phyloP scores from a whole-genome alignment of 768 basidiomycete species.

The Chalciporus pseudorubinellus region DNA sequence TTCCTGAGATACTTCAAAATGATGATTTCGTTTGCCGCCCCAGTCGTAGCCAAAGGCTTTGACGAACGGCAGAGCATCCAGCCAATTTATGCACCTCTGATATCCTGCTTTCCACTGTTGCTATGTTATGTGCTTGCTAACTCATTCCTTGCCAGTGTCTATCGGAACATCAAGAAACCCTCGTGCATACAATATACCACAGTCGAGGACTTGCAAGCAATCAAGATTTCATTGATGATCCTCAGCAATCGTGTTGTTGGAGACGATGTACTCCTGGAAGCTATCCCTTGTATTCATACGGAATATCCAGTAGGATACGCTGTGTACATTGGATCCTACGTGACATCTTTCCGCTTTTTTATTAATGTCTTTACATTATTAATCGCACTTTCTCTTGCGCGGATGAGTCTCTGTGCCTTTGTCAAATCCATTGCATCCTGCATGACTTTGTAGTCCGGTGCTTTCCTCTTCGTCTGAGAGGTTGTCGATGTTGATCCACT shows the following conservation, averaged over 20 bases:
- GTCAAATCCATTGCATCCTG: slow-evolving; percentile 46
- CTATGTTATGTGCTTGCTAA: slow-evolving; percentile 9
- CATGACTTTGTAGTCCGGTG: slow-evolving; percentile 47
- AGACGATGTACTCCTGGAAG: too few species aligned
- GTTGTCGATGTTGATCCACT: not conserved
- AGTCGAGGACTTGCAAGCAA: too few species aligned
- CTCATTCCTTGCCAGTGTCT: not conserved
- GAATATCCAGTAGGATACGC: too few species aligned
- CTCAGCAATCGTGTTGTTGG: too few species aligned
- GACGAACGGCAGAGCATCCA: slow-evolving; percentile 66
- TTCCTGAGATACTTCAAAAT: slow-evolving; percentile 15
- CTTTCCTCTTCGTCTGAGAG: slow-evolving; percentile 19
- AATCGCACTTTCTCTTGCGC: slow-evolving; percentile 68
- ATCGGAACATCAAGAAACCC: too few species aligned
- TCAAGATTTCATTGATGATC: too few species aligned
- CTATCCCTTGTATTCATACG: too few species aligned
- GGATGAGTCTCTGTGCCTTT: slow-evolving; percentile 65
- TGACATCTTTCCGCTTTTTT: slow-evolving; percentile 33
- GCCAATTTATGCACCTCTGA: slow-evolving; percentile 73
- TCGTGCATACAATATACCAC: too few species aligned
- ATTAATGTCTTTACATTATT: slow-evolving; percentile 57
- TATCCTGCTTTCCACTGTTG: slow-evolving; percentile 4
- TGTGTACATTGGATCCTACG: not conserved
- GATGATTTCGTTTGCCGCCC: slow-evolving; percentile 75
- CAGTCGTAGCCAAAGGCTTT: slow-evolving; percentile 64